phyloP scores from a whole-genome alignment of 495 filamentous ascomycete species.

The Halenospora varia region DNA sequence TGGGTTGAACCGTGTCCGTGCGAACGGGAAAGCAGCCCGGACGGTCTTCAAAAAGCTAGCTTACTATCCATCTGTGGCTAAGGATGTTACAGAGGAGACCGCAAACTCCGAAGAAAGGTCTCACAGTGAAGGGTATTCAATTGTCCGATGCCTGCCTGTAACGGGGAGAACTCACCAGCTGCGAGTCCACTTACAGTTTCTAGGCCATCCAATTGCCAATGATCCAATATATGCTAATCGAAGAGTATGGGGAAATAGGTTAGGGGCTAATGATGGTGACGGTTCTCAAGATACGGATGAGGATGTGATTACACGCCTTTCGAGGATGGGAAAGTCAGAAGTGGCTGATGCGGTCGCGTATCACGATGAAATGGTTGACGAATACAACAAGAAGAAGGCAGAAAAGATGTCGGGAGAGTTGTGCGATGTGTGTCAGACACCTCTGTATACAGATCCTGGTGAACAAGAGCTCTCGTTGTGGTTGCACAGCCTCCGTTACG shows the following conservation, averaged over 20 bases:
- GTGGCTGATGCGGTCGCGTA: constrained; percentile 87
- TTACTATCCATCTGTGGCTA: constrained; percentile 64
- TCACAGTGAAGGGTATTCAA: constrained; percentile 73
- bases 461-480: constrained; percentile 87
- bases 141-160: constrained; percentile 88
- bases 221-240: constrained; percentile 97
- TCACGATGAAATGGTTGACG: constrained; percentile 84
- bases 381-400: constrained; percentile 79
- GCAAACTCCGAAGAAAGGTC: constrained; percentile 23
- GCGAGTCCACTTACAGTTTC: constrained; percentile 88
- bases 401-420: constrained; percentile 86
- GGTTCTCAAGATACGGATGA: constrained; percentile 68
- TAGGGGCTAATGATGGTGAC: constrained; percentile 67
- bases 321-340: constrained; percentile 91
- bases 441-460: constrained; percentile 89
- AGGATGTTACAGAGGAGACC: constrained; percentile 15
- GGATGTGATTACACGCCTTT: constrained; percentile 79
- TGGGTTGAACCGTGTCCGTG: constrained; percentile 87
- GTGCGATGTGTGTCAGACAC: constrained; percentile 79
- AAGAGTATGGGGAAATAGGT: constrained; percentile 76
- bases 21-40: constrained; percentile 82
- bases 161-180: constrained; percentile 95
- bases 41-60: constrained; percentile 88
- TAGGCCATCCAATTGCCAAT: constrained; percentile 93
- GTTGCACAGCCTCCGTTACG: constrained; percentile 86